Evolutionary conservation across 2,329 filamentous ascomycete species (phyloP).

Genomic region (Calonectria pteridis): DNA sequence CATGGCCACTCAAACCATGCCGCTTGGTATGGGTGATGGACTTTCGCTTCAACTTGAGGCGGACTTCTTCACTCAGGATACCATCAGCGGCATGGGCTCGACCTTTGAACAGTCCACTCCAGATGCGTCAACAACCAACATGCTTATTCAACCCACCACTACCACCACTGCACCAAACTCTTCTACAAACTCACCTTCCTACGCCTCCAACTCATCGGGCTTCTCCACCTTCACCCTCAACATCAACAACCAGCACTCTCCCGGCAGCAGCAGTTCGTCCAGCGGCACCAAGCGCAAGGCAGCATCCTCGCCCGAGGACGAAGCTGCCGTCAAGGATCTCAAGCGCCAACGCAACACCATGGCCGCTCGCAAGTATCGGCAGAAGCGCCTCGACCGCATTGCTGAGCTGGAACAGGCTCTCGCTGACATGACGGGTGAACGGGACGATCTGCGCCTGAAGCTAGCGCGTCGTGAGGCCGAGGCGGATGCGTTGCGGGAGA

Average conservation of each 20-base stretch:
- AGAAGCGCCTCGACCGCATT: conserved; percentile 77
- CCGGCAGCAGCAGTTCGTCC: conserved; percentile 9
- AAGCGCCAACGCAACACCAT: conserved; percentile 78
- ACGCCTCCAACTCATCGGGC: conserved; percentile 41
- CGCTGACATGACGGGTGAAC: conserved; percentile 68
- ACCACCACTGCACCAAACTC: conserved; percentile 18
- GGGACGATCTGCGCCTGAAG: conserved; percentile 72
- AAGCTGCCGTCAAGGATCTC: conserved; percentile 46
- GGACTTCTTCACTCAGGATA: conserved; percentile 34
- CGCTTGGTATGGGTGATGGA: conserved; percentile 27
- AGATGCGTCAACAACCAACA: conserved; percentile 12
- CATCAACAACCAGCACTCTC: conserved; percentile 32
- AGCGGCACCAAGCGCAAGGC: conserved; percentile 37
- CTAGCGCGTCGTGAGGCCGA: conserved; percentile 76
- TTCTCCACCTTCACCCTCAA: conserved; percentile 29
- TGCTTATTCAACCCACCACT: conserved; percentile 18
- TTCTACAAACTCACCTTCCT: conserved; percentile 34
- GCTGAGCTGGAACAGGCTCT: conserved; percentile 71
- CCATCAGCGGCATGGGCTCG: conserved; percentile 22
- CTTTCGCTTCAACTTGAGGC: conserved; percentile 14
- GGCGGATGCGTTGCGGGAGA: conserved; percentile 68
- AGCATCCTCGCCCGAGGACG: conserved; percentile 38
- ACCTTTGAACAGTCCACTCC: conserved; percentile 28
- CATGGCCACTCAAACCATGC: conserved; percentile 24
- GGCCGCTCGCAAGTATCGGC: conserved; percentile 78